Evolutionary conservation across 345 rosid genomes (phyloP), one percentile per base, ranked within the genome.

Genomic region (Populus nigra): DNA sequence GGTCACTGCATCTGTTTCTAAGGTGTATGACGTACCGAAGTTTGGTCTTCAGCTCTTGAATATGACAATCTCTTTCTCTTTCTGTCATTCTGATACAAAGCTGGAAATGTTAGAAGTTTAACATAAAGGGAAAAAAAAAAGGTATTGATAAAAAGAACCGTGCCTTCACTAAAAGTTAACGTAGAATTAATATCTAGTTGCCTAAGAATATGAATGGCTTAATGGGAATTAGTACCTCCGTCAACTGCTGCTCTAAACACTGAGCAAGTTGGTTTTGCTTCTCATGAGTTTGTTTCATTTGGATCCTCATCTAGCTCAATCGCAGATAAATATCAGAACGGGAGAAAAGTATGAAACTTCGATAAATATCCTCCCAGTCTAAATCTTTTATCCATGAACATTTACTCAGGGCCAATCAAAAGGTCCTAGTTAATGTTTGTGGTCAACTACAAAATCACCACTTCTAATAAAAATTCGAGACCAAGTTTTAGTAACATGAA

Each of bases 261-360:
- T 36, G 63, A 66, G 31, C 36, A 59, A 8, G 49, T 38, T 47
- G 71, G 23, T 57, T 36, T 77, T 74, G 81, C 31, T 31, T 43
- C 23, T 82, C 78, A 63, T 49, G 69, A 17, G 57, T 75, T 75
- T 65, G 76, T 33, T 20, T 71, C 31, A 41, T 77, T 50, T 75
- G 82, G 65, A 71, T 70, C 47, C 16, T 22, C 82, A 71, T 72
- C 82, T 80, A 38, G 75, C 49, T 77, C 63, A 72, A 33, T 49
- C 47, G 69, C 38, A 71, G 69, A 41, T 41, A 43, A 39, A 15
- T 11, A 62, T 25, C 72, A 35, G 11, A 68, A 69, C 50, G 31
- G 31, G 71, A 76, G 73, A 55, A 53, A 25, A 50, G 29, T 31
- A 73, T 12, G 53, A 73, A 72, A 67, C 38, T 69, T 63, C 29